Evolutionary conservation across 202 grass and related monocot species (phyloP), one percentile per base, ranked within the genome.

Genomic region (Elaeis oleifera): DNA sequence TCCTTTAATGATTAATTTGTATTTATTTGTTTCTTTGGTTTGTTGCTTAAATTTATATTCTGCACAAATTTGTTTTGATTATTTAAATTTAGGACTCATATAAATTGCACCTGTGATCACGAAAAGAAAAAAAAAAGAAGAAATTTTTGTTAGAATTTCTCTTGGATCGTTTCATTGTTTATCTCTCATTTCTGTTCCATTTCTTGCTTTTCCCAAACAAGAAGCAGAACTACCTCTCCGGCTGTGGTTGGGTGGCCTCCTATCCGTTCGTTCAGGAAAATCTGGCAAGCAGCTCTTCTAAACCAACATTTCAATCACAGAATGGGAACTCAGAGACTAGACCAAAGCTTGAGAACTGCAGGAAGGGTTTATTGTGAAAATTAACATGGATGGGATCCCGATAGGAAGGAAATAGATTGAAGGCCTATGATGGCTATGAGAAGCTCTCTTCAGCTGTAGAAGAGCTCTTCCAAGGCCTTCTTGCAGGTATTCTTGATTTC

Each of bases 361-460:
- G 79, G 70, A 92, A 86, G 60, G 70, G 71, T 26, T 70, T 72
- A 56, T 75, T 4, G 72, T 99, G 26, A 99, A 94, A 77, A 89
- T 99, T 62, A 94, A 99, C 85, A 99, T 99, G 94, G 94, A 99
- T 50, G 94, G 94, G 36, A 84, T 89, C 49, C 88, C 83, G 18
- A 99, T 99, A 58, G 95, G 95, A 80, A 83, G 95, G 69, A 99
- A 73, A 72, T 99, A 51, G 71, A 99, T 62, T 99, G 62, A 84
- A 56, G 18, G 78, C 78, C 52, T 90, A 75, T 56, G 88, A 89
- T 69, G 84, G 78, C 66, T 94, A 89, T 18, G 63, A 84, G 54
- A 84, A 65, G 23, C 73, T 99, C 49, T 87, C 80, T 50, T 49
- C 48, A 15, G 83, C 78, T n/a, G 80, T 89, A 14, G 82, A 89